Percentiles rank a stretch among this genome's conserved stretches.
Conservation (phyloP, 805 yeast species). For the Ascoidea tarda region DNA sequence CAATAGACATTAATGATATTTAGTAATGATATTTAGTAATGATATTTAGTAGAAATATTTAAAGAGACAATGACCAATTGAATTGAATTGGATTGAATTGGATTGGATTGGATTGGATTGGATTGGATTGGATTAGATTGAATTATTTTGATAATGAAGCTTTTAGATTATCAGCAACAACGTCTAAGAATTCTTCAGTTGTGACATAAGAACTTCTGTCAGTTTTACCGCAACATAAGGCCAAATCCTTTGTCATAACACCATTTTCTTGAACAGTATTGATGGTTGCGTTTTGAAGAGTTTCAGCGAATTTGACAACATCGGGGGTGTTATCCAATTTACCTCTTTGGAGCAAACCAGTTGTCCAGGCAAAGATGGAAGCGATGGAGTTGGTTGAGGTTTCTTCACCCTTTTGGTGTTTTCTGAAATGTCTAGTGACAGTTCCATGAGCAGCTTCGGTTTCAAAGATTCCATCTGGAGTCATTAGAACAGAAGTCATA, state of each 20-base stretch:
- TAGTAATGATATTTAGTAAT: too few species aligned
- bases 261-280: constrained; percentile 77
- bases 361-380: constrained; percentile 92
- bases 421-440: constrained; percentile 93
- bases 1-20: too few species aligned
- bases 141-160: constrained; percentile 3
- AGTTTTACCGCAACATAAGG: constrained; percentile 78
- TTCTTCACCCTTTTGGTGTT: constrained; percentile 92
- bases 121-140: too few species aligned
- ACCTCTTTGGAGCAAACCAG: constrained; percentile 90
- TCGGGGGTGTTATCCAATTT: constrained; percentile 76
- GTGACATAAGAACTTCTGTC: constrained; percentile 73
- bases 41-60: too few species aligned
- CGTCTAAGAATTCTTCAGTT: constrained; percentile 81
- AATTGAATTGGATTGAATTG: too few species aligned
- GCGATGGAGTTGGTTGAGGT: constrained; percentile 97
- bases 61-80: too few species aligned
- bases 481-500: constrained; percentile 92
- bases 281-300: constrained; percentile 69
- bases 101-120: too few species aligned
- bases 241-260: constrained; percentile 93
- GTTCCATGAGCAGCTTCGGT: constrained; percentile 99
- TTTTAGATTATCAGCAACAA: constrained; percentile 56
- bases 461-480: constrained; percentile 96
- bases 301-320: constrained; percentile 66